Evolutionary conservation across 2,329 filamentous ascomycete species (phyloP).

Genomic region (Penicillium sp.): DNA sequence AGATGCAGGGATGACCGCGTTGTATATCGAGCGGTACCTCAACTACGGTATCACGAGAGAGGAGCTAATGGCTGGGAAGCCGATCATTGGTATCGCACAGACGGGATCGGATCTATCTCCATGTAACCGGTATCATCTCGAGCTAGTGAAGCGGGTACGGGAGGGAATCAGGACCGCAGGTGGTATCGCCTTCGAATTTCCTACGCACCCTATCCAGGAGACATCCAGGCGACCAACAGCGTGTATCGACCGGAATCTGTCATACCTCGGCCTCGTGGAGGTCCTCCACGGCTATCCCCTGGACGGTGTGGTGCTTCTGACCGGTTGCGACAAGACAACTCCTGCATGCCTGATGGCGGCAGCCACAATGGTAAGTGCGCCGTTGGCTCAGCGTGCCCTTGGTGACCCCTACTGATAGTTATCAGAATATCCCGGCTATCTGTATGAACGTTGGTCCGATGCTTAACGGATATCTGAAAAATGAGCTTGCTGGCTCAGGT

Average conservation of each 20-base stretch:
- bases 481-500: conserved; percentile 51
- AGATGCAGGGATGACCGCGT: conserved; percentile 50
- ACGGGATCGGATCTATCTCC: conserved; percentile 57
- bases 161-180: conserved; percentile 57
- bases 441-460: conserved; percentile 60
- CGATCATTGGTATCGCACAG: conserved; percentile 59
- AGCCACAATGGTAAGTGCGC: conserved; percentile 49
- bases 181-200: conserved; percentile 58
- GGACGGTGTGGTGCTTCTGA: conserved; percentile 57
- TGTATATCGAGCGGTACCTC: conserved; percentile 58
- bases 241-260: conserved; percentile 56
- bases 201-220: conserved; percentile 59
- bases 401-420: conserved; percentile 1
- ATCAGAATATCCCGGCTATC: conserved; percentile 56
- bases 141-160: conserved; percentile 55
- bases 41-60: conserved; percentile 57
- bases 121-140: conserved; percentile 57
- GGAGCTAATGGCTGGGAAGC: conserved; percentile 55
- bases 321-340: conserved; percentile 60
- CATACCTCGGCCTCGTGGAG: conserved; percentile 55
- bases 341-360: conserved; percentile 59
- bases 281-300: conserved; percentile 55
- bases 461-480: conserved; percentile 55
- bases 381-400: background rate
- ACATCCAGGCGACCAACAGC: conserved; percentile 54